Base-by-base conservation (phyloP, 1,284 basidiomycete species). In the Flammula alnicola region DNA sequence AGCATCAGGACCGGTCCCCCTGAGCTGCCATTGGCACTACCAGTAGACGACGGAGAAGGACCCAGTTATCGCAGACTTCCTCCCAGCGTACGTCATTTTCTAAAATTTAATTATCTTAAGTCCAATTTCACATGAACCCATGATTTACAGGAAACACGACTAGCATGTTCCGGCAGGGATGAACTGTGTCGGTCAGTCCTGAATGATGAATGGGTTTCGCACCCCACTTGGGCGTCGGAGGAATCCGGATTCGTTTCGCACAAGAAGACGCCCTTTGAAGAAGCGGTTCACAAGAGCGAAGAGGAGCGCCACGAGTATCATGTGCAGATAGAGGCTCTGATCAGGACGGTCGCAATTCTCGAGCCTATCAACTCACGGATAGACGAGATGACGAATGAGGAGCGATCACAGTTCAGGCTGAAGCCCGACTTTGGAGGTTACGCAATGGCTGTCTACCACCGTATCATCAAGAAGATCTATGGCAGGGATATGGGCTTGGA, bases 241-340 rank as follows among this genome's bases (percentile, higher is more conserved):
- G 93, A 97, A 59, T 83, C 91, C 1, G 93, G 92, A 1, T 98
- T 98, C 72, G 83, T 94, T 51, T 84, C 95, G 4, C 94, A 98
- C 72, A 96, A 96, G 79, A 98, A 98, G 77, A 99, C 98, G 68
- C 81, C 86, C 3, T 98, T 93, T 68, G 97, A 99, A 71, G 95
- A 98, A 63, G 92, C 93, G 0, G 79, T 99, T 49, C 95, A 99
- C 74, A 93, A 93, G 68, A 91, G 92, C 60, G 97, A 99, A 69
- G 97, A 99, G 68, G 97, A 99, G 69, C 86, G 97, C 20, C 94
- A 98, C 74, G 97, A 99, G 71, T 99, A 95, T 70, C 95, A 98
- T 64, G 96, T 97, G 60, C 92, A 97, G 64, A 86, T 99, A 44
- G 95, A 98, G 66, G 94, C 91, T 32, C 87, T 98, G 62, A 74